A percentile compares a stretch with the other conserved stretches of the same genome.
Evolutionary conservation across 1,139 yeast species (phyloP).

Genomic region (Pneumocystis jirovecii): DNA sequence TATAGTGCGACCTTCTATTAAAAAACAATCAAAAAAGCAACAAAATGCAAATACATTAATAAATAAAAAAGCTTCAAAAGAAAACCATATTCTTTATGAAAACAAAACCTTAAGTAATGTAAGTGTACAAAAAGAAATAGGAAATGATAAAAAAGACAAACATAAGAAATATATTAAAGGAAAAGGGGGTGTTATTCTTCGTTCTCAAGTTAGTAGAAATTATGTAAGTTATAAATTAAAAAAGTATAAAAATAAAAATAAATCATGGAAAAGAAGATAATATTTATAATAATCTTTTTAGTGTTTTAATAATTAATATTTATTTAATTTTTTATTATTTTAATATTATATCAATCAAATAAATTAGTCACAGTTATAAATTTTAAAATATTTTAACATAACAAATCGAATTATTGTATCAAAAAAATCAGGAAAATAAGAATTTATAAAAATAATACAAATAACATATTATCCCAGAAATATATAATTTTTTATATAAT

Average conservation of each 20-base stretch:
- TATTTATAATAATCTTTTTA: not conserved
- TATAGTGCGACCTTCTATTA: not conserved
- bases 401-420: not conserved
- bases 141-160: not conserved
- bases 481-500: too few relatives aligned
- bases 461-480: too few relatives aligned
- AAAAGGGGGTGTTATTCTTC: slow-evolving; percentile 1
- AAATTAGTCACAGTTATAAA: not conserved
- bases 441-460: not conserved
- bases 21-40: not conserved
- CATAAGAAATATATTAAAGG: not conserved
- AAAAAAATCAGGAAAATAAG: not conserved
- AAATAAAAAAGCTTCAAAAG: not conserved
- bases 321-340: not conserved
- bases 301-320: not conserved
- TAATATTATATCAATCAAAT: not conserved
- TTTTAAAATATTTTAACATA: not conserved
- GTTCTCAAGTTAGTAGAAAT: slow-evolving; percentile 3
- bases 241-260: not conserved
- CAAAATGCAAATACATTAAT: not conserved
- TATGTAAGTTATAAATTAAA: slow-evolving; percentile 3
- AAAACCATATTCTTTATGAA: not conserved
- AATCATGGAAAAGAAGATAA: not conserved
- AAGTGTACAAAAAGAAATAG: not conserved
- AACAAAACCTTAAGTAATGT: not conserved